A percentile compares a stretch with the other conserved stretches of the same genome.
These are phyloP conservation scores for Solanum hybrid DNA, from an alignment of 305 asterid genomes.

Conservation along the genomic window DNA sequence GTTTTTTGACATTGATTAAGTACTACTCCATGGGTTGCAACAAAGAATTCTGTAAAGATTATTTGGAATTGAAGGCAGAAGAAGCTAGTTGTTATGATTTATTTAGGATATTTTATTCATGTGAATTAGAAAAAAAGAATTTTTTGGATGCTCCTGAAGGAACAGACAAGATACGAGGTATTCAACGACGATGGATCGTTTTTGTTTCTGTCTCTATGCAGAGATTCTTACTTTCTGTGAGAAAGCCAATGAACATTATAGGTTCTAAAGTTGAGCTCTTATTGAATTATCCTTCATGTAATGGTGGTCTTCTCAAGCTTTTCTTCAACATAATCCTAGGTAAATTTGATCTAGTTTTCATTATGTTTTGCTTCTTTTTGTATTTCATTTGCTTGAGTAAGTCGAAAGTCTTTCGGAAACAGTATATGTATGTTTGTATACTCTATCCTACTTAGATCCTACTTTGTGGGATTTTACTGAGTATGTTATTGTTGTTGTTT, in stretches of 20 bases:
- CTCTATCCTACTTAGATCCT: fast-evolving
- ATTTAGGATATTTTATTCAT: slow-evolving; percentile 27
- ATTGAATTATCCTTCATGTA: slow-evolving; percentile 38
- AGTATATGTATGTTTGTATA: neutral
- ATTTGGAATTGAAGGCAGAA: slow-evolving; percentile 32
- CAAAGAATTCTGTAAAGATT: slow-evolving; percentile 23
- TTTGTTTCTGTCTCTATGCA: slow-evolving; percentile 41
- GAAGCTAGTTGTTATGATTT: slow-evolving; percentile 36
- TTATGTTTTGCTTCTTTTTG: neutral
- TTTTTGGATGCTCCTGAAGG: slow-evolving; percentile 20
- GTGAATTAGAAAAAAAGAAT: slow-evolving; percentile 20
- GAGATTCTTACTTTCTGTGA: slow-evolving; percentile 24
- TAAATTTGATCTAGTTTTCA: neutral
- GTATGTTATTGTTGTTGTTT: neutral
- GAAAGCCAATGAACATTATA: slow-evolving; percentile 29
- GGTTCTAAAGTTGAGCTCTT: slow-evolving; percentile 30
- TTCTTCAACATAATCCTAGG: slow-evolving; percentile 39
- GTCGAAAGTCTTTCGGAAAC: neutral
- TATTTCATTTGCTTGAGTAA: neutral
- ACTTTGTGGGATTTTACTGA: neutral
- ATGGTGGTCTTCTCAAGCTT: slow-evolving; percentile 41
- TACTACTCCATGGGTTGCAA: slow-evolving; percentile 18
- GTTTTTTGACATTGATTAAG: neutral
- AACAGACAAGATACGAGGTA: slow-evolving; percentile 6
- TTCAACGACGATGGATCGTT: slow-evolving; percentile 43